A percentile compares a stretch with the other conserved stretches of the same genome.
Conservation (phyloP, 805 yeast genomes). For the Zygotorulaspora chibaensis region DNA sequence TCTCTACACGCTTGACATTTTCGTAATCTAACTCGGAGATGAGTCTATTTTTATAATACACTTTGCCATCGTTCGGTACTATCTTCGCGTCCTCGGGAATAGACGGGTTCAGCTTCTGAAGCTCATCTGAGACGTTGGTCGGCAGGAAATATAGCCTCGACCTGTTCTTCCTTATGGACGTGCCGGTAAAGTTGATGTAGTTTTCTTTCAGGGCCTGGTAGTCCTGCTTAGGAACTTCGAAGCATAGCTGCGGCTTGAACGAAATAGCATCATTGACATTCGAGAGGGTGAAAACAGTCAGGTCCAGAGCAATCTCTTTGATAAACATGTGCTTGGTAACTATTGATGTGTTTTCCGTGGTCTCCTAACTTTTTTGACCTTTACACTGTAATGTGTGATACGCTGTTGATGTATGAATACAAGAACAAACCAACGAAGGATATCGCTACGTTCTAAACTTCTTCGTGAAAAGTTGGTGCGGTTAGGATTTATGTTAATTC, state of each 20-base stretch:
- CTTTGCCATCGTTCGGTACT: constrained; percentile 18
- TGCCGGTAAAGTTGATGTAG: constrained; percentile 26
- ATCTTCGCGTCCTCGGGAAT: constrained; percentile 24
- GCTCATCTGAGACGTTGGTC: constrained; percentile 25
- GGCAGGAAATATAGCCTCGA: constrained; percentile 23
- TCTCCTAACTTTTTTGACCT: not conserved
- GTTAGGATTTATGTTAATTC: not conserved
- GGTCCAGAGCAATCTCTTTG: constrained; percentile 22
- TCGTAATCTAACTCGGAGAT: constrained; percentile 24
- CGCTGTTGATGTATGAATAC: not conserved
- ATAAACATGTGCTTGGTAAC: constrained; percentile 9
- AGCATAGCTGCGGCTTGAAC: constrained; percentile 26
- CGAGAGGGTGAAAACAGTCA: constrained; percentile 23
- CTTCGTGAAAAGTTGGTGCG: not conserved
- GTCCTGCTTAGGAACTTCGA: constrained; percentile 24
- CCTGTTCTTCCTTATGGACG: constrained; percentile 24
- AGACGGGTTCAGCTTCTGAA: constrained; percentile 24
- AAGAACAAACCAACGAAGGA: not conserved
- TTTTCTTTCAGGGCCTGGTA: constrained; percentile 19
- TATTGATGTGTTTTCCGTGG: not conserved
- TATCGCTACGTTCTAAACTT: not conserved
- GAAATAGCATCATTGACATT: constrained; percentile 27
- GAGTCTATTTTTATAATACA: constrained; percentile 24
- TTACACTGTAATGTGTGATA: not conserved
- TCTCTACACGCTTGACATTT: constrained; percentile 24